Evolutionary conservation across 768 basidiomycete genomes (phyloP), one percentile per base, ranked within the genome.

Genomic region (Macrolepiota fuliginosa): DNA sequence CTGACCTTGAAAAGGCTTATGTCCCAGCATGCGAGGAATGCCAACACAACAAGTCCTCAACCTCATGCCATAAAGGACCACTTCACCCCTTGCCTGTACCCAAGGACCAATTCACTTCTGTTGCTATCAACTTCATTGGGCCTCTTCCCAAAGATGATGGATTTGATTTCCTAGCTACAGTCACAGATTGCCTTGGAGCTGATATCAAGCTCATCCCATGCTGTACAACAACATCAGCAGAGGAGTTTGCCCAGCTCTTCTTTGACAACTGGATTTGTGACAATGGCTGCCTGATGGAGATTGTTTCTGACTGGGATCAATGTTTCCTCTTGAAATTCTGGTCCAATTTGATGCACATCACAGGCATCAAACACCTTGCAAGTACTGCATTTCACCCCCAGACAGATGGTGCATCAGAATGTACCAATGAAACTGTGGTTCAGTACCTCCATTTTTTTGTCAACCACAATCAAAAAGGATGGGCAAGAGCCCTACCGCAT

Each of bases 61-160:
- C 74, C 0, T 55, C 67, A 0, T 63, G 62, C 6, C 64, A 65
- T 1, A 35, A 66, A 15, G 77, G 79, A 11, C 72, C 79, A 0
- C 65, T 74, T 46, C 61, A 71, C 50, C 66, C 72, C 1, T 53
- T 67, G 24, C n/a, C 67, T 32, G 3, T 81, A 64, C 66, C 74
- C 57, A 65, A 67, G 58, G 50, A n/a, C 0, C 19, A 32, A 1
- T 64, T 64, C 35, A 1, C 67, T 0, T 73, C 69, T 0, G 61
- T 80, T 0, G 69, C 68, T 0, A 68, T 79, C 5, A 72, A 79
- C 56, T 79, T 79, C 50, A 64, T 79, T 12, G 76, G 76, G 0
- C 77, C 74, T 0, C 54, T 78, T 0, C 76, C 74, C 0, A 46
- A 58, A 1, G 74, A 77, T 13, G 36, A 69, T 1, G 74, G 74